Percentiles rank a stretch among this genome's conserved stretches.
Evolutionary conservation across 768 basidiomycete genomes (phyloP).

Genomic region (Epithele typhae): DNA sequence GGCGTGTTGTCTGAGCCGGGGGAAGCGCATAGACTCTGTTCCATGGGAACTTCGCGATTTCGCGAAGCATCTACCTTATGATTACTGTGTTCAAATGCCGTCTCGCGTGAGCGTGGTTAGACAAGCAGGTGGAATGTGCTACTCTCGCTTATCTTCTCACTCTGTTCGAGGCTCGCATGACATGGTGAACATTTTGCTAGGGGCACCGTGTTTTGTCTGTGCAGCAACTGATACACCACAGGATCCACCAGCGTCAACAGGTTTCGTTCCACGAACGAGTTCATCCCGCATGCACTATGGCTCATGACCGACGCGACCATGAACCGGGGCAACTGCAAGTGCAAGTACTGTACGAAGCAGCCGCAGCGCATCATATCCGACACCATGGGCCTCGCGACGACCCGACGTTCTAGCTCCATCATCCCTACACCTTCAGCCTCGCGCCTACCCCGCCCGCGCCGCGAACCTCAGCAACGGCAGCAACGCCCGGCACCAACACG

Average conservation of each 20-base stretch:
- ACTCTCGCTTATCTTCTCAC: too few species aligned
- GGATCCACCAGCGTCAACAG: slow-evolving; percentile 40
- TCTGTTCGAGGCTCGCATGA: too few species aligned
- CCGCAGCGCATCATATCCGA: slow-evolving; percentile 68
- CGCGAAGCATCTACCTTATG: too few species aligned
- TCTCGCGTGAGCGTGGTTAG: too few species aligned
- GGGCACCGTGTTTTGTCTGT: too few species aligned
- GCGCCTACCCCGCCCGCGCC: slow-evolving; percentile 2
- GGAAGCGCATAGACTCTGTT: too few species aligned
- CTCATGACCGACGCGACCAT: slow-evolving; percentile 52
- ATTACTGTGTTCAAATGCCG: too few species aligned
- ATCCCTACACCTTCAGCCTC: not conserved
- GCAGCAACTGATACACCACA: too few species aligned
- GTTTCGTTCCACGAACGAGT: slow-evolving; percentile 83
- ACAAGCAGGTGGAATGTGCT: too few species aligned
- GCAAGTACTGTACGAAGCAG: slow-evolving; percentile 74
- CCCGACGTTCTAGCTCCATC: slow-evolving; percentile 24
- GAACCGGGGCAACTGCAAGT: slow-evolving; percentile 51
- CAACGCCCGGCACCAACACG: slow-evolving; percentile 18
- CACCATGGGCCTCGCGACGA: slow-evolving; percentile 42
- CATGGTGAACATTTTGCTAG: too few species aligned
- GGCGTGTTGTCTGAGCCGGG: too few species aligned
- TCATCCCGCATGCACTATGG: slow-evolving; percentile 82
- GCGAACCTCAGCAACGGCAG: slow-evolving; percentile 9
- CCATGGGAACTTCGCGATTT: too few species aligned